Conservation (phyloP, 2,329 filamentous ascomycete genomes). For the Trichoderma lentiforme region DNA sequence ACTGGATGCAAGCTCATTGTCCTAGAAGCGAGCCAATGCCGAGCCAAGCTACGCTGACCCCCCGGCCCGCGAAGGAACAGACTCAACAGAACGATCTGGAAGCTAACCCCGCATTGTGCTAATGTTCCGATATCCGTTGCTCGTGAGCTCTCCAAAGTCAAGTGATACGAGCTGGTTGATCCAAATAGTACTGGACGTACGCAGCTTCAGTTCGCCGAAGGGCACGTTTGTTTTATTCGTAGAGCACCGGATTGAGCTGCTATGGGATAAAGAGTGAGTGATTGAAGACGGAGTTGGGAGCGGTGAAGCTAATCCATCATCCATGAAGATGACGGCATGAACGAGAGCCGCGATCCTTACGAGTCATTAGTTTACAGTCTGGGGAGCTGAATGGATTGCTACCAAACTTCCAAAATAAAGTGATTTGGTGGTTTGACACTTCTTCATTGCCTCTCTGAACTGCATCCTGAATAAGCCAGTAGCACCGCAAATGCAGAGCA, state of each 20-base stretch:
- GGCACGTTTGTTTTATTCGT: background rate
- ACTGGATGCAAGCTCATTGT: background rate
- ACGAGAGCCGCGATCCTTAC: background rate
- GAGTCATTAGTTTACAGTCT: background rate
- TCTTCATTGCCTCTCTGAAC: background rate
- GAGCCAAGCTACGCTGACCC: background rate
- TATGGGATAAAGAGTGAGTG: background rate
- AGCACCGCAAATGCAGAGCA: background rate
- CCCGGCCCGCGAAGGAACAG: background rate
- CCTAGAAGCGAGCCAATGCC: conserved; percentile 5
- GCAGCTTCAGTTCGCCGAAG: background rate
- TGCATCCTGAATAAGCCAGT: background rate
- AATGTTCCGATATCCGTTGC: background rate
- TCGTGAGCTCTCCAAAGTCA: background rate
- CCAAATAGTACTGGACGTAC: background rate
- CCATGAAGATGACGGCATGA: background rate
- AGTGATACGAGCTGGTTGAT: background rate
- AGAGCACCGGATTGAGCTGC: background rate
- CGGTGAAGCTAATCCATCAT: background rate
- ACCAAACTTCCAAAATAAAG: background rate
- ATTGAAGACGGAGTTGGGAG: background rate
- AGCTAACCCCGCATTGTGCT: background rate
- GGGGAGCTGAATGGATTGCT: background rate
- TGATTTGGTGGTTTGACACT: background rate
- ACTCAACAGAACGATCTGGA: background rate